Percentiles rank a stretch among this genome's conserved stretches.
These are phyloP conservation scores for Phialemonium atrogriseum DNA, from an alignment of 2,329 filamentous ascomycete species.

Conservation along the genomic window DNA sequence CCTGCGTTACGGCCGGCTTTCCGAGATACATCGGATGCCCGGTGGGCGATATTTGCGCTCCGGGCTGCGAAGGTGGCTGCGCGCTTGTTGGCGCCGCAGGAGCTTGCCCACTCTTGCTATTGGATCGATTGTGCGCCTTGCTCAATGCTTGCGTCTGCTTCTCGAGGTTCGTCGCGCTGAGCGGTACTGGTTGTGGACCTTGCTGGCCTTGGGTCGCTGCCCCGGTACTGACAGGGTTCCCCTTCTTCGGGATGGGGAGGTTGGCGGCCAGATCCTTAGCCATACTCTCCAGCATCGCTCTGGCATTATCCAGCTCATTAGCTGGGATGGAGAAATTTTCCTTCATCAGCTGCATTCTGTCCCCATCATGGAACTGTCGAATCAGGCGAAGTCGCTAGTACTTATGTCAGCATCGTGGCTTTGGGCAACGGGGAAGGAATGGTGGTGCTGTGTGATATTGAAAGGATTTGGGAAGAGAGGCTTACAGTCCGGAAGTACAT, in stretches of 20 bases:
- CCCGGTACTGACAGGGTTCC: constrained; percentile 14
- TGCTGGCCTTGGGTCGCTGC: constrained; percentile 12
- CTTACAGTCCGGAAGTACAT: constrained; percentile 47
- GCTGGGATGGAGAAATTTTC: constrained; percentile 42
- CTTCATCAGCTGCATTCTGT: constrained; percentile 35
- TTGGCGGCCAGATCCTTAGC: constrained; percentile 32
- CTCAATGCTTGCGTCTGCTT: constrained; percentile 41
- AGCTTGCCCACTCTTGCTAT: constrained; percentile 37
- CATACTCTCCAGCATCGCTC: constrained; percentile 42
- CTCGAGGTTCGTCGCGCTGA: constrained; percentile 41
- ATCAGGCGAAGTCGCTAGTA: constrained; percentile 42
- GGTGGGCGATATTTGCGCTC: constrained; percentile 44
- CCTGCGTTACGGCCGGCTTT: constrained; percentile 41
- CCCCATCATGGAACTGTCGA: constrained; percentile 44
- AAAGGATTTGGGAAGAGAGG: constrained; percentile 6
- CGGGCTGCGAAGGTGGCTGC: constrained; percentile 49
- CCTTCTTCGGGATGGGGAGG: constrained; percentile 15
- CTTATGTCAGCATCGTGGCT: neutral
- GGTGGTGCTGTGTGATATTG: too few relatives aligned
- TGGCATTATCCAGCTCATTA: constrained; percentile 41
- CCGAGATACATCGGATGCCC: constrained; percentile 49
- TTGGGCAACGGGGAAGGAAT: too few relatives aligned
- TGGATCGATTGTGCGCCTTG: constrained; percentile 36
- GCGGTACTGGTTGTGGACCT: constrained; percentile 15
- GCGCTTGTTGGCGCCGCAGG: constrained; percentile 49